Evolutionary conservation across 257 asterid species (phyloP).

Genomic region (Scutellaria minor): DNA sequence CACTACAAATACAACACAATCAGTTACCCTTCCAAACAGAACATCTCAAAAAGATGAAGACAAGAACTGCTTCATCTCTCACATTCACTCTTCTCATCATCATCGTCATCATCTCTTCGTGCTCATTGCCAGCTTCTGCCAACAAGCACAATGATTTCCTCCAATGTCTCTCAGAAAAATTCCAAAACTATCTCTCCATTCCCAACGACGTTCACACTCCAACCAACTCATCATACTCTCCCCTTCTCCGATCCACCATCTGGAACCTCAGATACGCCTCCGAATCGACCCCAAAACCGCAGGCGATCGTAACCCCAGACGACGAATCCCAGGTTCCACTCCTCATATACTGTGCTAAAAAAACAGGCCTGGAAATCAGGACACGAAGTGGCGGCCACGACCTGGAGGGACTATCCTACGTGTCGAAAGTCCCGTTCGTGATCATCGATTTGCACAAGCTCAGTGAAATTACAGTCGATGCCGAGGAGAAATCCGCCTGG

Average conservation of each 20-base stretch:
- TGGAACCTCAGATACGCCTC: conserved; percentile 38
- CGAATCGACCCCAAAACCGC: conserved; percentile 31
- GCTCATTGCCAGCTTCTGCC: conserved; percentile 30
- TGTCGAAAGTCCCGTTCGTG: conserved; percentile 30
- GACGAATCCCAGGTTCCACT: conserved; percentile 44
- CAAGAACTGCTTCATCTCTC: conserved; percentile 7
- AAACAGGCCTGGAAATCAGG: conserved; percentile 35
- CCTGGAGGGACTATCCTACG: conserved; percentile 46
- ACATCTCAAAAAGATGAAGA: conserved; percentile 17
- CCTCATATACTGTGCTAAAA: conserved; percentile 36
- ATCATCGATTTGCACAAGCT: conserved; percentile 45
- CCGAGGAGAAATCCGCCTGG: conserved; percentile 41
- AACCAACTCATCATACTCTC: conserved; percentile 29
- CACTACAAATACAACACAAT: too few species aligned
- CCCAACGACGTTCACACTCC: conserved; percentile 32
- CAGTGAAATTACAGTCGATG: conserved; percentile 32
- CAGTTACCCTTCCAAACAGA: too few species aligned
- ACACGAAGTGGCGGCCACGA: conserved; percentile 54
- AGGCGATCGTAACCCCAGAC: conserved; percentile 38
- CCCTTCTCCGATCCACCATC: conserved; percentile 34
- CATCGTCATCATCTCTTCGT: conserved; percentile 11
- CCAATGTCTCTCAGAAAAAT: conserved; percentile 28
- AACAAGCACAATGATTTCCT: conserved; percentile 29
- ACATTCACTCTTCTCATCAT: conserved; percentile 10
- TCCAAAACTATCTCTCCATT: conserved; percentile 10